Percentiles rank a stretch among this genome's conserved stretches.
These are phyloP conservation scores for Pyrenophora teres DNA, from an alignment of 2,329 filamentous ascomycete species.

Conservation along the genomic window DNA sequence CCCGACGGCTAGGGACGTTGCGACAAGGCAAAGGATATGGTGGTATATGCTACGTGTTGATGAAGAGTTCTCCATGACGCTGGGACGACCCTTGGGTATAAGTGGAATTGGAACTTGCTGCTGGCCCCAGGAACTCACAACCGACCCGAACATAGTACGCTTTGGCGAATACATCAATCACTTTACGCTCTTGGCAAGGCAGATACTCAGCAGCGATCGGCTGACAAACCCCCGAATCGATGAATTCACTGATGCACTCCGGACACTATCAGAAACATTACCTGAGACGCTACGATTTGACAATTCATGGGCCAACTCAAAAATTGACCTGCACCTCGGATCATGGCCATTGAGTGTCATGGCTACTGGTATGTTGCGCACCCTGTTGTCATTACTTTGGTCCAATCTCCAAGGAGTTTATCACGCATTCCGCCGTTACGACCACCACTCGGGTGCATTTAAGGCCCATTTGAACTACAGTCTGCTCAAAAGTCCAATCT, in stretches of 20 bases:
- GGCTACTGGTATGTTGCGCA: slow-evolving; percentile 48
- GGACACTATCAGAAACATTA: slow-evolving; percentile 52
- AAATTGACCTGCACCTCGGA: slow-evolving; percentile 48
- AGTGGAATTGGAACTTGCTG: slow-evolving; percentile 57
- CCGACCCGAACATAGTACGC: slow-evolving; percentile 51
- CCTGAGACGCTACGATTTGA: slow-evolving; percentile 55
- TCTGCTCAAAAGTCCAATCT: not conserved
- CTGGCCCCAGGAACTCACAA: slow-evolving; percentile 52
- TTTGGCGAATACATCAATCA: slow-evolving; percentile 54
- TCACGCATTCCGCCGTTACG: too few relatives aligned
- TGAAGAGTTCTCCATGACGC: slow-evolving; percentile 56
- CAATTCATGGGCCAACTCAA: slow-evolving; percentile 49
- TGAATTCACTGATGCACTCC: slow-evolving; percentile 53
- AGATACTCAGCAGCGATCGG: slow-evolving; percentile 52
- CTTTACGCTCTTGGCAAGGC: slow-evolving; percentile 55
- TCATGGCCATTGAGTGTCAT: slow-evolving; percentile 53
- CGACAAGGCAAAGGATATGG: slow-evolving; percentile 53
- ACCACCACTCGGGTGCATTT: not conserved
- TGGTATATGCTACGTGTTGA: slow-evolving; percentile 61
- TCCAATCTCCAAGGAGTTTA: not conserved
- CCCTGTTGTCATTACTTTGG: not conserved
- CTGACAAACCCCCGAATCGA: slow-evolving; percentile 53
- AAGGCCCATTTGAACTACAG: too few relatives aligned
- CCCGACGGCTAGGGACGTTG: slow-evolving; percentile 48
- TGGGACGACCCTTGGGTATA: slow-evolving; percentile 56